Evolutionary conservation across 2,329 filamentous ascomycete genomes (phyloP).

Genomic region (Epicoccum sorghinum): DNA sequence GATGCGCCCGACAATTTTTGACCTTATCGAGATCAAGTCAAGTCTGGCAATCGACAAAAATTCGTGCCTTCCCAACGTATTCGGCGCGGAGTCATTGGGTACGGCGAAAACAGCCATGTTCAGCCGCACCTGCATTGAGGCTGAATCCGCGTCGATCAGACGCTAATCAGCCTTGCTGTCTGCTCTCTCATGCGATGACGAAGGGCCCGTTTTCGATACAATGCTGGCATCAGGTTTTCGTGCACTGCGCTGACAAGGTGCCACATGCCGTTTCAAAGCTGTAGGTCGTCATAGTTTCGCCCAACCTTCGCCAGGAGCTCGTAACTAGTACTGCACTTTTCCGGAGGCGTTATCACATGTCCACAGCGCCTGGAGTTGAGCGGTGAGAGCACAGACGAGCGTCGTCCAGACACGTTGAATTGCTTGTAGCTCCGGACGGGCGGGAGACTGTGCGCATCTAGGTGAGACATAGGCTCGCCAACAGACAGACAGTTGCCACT

Average conservation of each 20-base stretch:
- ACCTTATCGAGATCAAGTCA: constrained; percentile 10
- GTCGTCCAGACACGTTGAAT: too few species aligned
- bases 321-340: too few species aligned
- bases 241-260: too few species aligned
- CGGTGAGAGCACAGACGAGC: too few species aligned
- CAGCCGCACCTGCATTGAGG: constrained; percentile 3
- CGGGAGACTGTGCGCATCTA: too few species aligned
- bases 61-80: constrained; percentile 5
- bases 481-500: neutral
- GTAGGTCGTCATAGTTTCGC: too few species aligned
- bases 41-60: constrained; percentile 5
- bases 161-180: constrained; percentile 1
- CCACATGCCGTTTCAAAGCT: too few species aligned
- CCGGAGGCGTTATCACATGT: too few species aligned
- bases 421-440: too few species aligned
- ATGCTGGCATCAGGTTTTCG: neutral
- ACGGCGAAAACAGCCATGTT: constrained; percentile 1
- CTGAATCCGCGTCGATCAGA: neutral
- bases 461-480: too few species aligned
- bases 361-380: too few species aligned
- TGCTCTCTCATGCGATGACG: neutral
- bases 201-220: neutral
- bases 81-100: neutral
- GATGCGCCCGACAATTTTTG: constrained; percentile 2
- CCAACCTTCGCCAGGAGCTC: too few species aligned